These are phyloP conservation scores for Lactifluus subvellereus DNA, from an alignment of 768 basidiomycete genomes.

Conservation along the genomic window DNA sequence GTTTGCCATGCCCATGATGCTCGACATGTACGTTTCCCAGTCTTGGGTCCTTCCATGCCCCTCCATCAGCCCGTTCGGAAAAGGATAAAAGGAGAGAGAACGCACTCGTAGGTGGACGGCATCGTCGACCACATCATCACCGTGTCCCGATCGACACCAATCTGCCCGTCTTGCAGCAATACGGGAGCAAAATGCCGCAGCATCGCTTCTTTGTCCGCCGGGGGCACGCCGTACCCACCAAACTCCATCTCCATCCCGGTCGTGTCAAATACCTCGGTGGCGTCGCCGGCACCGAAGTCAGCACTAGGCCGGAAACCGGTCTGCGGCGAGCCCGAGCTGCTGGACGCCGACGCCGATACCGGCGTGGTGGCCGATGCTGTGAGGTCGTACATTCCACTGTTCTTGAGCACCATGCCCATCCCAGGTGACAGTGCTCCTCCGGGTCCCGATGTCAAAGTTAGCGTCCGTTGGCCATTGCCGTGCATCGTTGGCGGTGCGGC, in stretches of 20 bases:
- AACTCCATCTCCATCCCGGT: conserved; percentile 13
- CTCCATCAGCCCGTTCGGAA: not conserved
- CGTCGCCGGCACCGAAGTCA: not conserved
- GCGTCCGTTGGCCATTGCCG: not conserved
- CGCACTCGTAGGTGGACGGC: conserved; percentile 21
- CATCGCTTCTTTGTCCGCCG: conserved; percentile 10
- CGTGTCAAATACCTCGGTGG: conserved; percentile 1
- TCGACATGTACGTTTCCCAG: conserved; percentile 24
- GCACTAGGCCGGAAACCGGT: not conserved
- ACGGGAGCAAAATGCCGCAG: conserved; percentile 4
- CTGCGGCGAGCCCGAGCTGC: conserved; percentile 2
- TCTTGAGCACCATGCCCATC: not conserved
- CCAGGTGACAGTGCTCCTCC: not conserved
- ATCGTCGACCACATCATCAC: conserved; percentile 26
- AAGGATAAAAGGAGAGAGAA: not conserved
- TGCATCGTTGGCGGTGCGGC: not conserved
- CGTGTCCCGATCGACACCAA: conserved; percentile 22
- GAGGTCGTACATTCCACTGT: not conserved
- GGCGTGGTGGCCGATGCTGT: not conserved
- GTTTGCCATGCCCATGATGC: conserved; percentile 12
- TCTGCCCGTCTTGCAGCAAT: conserved; percentile 20
- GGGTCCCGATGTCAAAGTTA: not conserved
- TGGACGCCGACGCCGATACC: not conserved
- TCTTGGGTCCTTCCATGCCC: conserved; percentile 17
- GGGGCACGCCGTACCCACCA: conserved; percentile 9